A percentile compares a stretch with the other conserved stretches of the same genome.
Conservation (phyloP, 2,329 filamentous ascomycete species). For the Ophiostoma australiae region DNA sequence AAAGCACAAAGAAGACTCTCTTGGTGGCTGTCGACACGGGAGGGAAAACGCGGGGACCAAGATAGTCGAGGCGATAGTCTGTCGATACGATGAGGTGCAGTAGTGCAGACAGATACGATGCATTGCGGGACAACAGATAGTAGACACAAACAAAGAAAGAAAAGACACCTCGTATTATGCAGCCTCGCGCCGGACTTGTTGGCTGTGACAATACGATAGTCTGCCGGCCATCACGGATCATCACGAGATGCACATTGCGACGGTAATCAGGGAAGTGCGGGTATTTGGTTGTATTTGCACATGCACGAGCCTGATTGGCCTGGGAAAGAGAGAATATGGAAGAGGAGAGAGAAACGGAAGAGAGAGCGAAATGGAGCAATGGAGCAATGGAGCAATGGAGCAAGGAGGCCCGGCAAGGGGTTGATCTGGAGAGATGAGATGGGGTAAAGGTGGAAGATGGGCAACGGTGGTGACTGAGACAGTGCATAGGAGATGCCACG, state of each 20-base stretch:
- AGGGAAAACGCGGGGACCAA: constrained; percentile 3
- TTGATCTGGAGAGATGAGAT: neutral
- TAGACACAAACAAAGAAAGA: neutral
- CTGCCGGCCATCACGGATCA: neutral
- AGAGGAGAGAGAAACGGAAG: neutral
- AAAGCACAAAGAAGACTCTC: no score
- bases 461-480: neutral
- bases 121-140: neutral
- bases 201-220: neutral
- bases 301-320: neutral
- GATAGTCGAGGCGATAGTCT: neutral
- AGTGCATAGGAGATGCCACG: neutral
- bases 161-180: neutral
- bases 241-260: neutral
- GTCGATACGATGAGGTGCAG: constrained; percentile 10
- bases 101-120: neutral
- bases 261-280: neutral
- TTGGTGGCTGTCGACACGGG: no score
- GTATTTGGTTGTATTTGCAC: neutral
- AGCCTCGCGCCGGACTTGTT: neutral
- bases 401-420: neutral
- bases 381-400: neutral
- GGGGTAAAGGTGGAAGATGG: neutral
- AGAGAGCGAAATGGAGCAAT: no score
- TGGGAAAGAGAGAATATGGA: neutral